Conservation (phyloP, 139 green algal species). For the Asterochloris sp. region DNA sequence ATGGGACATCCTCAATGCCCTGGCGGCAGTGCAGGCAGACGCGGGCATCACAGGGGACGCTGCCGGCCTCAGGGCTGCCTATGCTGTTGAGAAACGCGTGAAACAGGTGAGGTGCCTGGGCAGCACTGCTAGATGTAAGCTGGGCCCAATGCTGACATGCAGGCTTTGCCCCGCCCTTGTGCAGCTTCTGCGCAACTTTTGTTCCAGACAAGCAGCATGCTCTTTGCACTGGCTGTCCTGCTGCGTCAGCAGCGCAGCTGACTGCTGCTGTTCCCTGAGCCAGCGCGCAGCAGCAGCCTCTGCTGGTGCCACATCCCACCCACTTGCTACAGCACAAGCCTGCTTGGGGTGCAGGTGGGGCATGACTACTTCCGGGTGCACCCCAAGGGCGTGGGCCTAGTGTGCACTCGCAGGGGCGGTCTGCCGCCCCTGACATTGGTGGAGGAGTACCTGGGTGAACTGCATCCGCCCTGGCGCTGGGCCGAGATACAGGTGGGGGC, state of each 20-base stretch:
- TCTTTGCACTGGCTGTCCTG: neutral
- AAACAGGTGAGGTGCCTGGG: slow-evolving; percentile 19
- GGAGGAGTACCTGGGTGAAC: slow-evolving; percentile 91
- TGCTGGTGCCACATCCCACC: too few relatives aligned
- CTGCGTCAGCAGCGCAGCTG: too few relatives aligned
- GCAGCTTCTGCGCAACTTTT: neutral
- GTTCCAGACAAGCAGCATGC: neutral
- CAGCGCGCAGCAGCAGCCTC: too few relatives aligned
- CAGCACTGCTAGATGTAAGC: too few relatives aligned
- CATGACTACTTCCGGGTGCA: slow-evolving; percentile 84
- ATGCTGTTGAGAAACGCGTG: slow-evolving; percentile 41
- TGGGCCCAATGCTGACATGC: too few relatives aligned
- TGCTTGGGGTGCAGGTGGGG: slow-evolving; percentile 38
- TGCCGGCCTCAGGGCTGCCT: slow-evolving; percentile 24
- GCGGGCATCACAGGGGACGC: slow-evolving; percentile 18
- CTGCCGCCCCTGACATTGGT: slow-evolving; percentile 79
- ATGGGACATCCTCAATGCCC: slow-evolving; percentile 56
- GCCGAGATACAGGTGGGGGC: slow-evolving; percentile 82
- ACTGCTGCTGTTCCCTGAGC: too few relatives aligned
- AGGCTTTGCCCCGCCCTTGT: neutral
- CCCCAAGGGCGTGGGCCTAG: slow-evolving; percentile 81
- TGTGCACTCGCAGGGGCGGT: slow-evolving; percentile 61
- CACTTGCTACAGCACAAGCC: too few relatives aligned
- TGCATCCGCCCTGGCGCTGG: slow-evolving; percentile 90
- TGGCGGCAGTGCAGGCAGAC: slow-evolving; percentile 21